phyloP scores from a whole-genome alignment of 139 green algal species.

The Desmodesmus armatus region DNA sequence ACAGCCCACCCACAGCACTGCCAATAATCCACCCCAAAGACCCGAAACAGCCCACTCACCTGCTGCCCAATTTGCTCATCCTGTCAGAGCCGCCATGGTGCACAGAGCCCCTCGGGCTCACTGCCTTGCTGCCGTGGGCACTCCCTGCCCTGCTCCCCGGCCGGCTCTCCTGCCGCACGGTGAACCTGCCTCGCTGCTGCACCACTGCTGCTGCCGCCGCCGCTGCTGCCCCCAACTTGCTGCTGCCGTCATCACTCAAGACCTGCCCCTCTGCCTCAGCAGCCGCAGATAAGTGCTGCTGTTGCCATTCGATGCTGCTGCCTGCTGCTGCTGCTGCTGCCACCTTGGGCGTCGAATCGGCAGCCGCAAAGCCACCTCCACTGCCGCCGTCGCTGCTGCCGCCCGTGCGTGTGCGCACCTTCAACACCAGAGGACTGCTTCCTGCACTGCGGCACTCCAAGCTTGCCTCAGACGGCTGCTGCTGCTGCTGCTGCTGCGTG shows the following conservation, averaged over 20 bases:
- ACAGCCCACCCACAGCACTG: background rate
- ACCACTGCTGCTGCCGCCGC: background rate
- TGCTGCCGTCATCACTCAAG: no score
- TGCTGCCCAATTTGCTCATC: constrained; percentile 13
- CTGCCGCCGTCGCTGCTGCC: background rate
- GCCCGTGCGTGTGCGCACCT: background rate
- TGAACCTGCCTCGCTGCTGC: constrained; percentile 33
- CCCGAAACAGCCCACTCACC: background rate
- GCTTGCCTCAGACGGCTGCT: background rate
- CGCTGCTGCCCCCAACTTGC: background rate
- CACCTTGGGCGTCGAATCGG: background rate
- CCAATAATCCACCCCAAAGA: background rate
- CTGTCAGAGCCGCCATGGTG: background rate
- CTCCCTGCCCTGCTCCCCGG: background rate
- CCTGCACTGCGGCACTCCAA: background rate
- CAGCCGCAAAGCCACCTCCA: no score
- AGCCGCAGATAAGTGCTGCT: no score
- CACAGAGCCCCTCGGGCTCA: background rate
- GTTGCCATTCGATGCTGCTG: no score
- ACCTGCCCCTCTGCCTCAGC: no score
- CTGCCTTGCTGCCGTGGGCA: constrained; percentile 12
- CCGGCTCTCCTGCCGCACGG: constrained; percentile 14
- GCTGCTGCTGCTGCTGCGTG: constrained; percentile 16
- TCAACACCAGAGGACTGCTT: background rate
- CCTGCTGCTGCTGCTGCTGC: background rate